A percentile compares a stretch with the other conserved stretches of the same genome.
These are phyloP conservation scores for Ophiostoma novo-ulmi DNA, from an alignment of 2,329 filamentous ascomycete species.

Conservation along the genomic window DNA sequence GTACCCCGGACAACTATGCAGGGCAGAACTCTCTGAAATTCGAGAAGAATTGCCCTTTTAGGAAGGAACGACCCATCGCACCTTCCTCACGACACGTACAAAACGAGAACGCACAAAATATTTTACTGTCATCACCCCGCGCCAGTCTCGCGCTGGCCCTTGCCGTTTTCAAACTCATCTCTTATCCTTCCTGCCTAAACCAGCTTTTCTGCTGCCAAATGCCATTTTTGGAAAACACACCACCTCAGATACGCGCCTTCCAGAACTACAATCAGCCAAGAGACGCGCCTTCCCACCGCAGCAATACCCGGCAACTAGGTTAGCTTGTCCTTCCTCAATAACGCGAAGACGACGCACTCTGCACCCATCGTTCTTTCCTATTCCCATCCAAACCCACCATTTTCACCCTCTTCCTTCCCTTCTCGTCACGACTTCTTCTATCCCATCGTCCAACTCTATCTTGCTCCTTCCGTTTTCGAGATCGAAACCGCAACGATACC, in stretches of 20 bases:
- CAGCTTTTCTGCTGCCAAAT: neutral
- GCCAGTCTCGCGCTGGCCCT: neutral
- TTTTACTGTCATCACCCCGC: neutral
- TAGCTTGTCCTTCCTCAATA: neutral
- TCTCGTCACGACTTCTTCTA: neutral
- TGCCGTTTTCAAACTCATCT: neutral
- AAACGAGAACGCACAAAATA: neutral
- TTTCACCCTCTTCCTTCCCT: neutral
- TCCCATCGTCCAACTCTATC: neutral
- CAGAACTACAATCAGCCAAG: neutral
- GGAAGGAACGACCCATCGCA: constrained; percentile 19
- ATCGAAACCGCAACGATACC: neutral
- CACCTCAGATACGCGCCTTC: constrained; percentile 2
- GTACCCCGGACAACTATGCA: neutral
- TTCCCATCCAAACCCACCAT: neutral
- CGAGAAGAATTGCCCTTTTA: constrained; percentile 10
- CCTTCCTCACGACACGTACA: constrained; percentile 18
- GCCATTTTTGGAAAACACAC: neutral
- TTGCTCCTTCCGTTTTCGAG: constrained; percentile 1
- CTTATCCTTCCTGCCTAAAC: neutral
- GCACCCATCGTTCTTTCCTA: constrained; percentile 8
- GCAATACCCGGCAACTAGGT: neutral
- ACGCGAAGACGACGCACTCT: neutral
- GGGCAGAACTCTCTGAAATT: neutral
- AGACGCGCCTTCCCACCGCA: neutral